phyloP scores from a whole-genome alignment of 1,284 basidiomycete genomes.

The Schizophyllum commune region DNA sequence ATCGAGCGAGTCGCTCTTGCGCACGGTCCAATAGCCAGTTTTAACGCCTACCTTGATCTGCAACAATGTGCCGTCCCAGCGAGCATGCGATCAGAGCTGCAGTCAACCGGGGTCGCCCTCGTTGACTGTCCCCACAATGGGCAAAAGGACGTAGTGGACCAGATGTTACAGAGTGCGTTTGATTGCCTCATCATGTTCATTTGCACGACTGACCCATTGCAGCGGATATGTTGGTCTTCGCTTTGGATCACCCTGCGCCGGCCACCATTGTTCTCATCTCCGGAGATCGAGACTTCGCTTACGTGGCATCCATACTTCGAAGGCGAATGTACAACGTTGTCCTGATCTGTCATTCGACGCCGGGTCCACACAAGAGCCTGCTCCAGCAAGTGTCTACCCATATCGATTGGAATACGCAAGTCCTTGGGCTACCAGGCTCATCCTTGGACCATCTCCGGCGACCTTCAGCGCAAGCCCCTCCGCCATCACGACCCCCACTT shows the following conservation, averaged over 20 bases:
- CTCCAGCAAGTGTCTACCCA: constrained; percentile 45
- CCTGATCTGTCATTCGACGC: constrained; percentile 35
- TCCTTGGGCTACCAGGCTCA: not conserved
- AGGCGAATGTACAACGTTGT: constrained; percentile 42
- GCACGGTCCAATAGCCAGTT: constrained; percentile 25
- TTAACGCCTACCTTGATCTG: constrained; percentile 35
- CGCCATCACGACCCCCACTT: not conserved
- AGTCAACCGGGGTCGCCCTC: constrained; percentile 51
- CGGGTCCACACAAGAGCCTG: constrained; percentile 30
- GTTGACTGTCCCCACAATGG: constrained; percentile 53
- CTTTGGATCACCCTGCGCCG: constrained; percentile 45
- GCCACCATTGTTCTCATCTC: constrained; percentile 48
- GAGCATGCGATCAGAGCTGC: constrained; percentile 43
- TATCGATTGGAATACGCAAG: constrained; percentile 39
- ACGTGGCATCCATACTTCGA: constrained; percentile 44
- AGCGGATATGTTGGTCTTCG: constrained; percentile 49
- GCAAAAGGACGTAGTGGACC: constrained; percentile 44
- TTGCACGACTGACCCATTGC: not conserved
- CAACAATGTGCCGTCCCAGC: not conserved
- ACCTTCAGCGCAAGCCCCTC: not conserved
- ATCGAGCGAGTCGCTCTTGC: constrained; percentile 23
- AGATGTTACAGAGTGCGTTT: constrained; percentile 40
- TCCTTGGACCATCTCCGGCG: not conserved
- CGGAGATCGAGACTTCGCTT: constrained; percentile 51
- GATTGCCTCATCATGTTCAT: not conserved